Base-by-base conservation (phyloP, 1,284 basidiomycete species). In the Sporisorium reilianum region DNA sequence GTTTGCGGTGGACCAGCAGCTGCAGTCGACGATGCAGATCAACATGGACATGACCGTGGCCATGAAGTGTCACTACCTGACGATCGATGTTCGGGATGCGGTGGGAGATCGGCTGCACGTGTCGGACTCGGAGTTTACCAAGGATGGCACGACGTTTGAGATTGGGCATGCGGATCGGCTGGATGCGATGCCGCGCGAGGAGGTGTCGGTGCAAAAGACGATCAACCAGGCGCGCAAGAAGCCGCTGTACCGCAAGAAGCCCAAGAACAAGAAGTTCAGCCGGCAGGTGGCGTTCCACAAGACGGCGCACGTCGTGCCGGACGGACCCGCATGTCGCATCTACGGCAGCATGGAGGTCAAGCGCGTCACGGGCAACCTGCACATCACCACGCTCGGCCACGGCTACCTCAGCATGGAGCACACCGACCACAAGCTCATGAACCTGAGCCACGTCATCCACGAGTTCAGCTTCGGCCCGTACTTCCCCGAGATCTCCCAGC, bases 381-480 rank as follows among this genome's bases (percentile, higher is more conserved):
- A 87, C 67, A 84, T 87, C 34, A 97, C 96, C 5, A 95, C 94
- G 0, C 88, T 95, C 1, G 96, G 96, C 0, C 95, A 98, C 84
- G 96, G 95, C 16, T 99, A 98, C 83, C 88, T 91, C 55, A 94
- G 92, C 80, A 88, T 89, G 70, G 89, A 93, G 68, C 95, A 97
- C 84, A 93, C 95, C 2, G 92, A 93, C 72, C 95, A 97, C 80
- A 36, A 57, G 36, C 59, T 69, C 8, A 97, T 99, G 94, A 98
- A 99, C 83, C 88, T 98, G 34, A 94, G 93, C 1, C 96, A 99
- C 86, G 91, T 97, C 63, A 94, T 98, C 76, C 92, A 92, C 70
- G 96, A 98, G 85, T 96, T 97, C 85, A 97, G 94, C 1, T 98
- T 98, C 80, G 96, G 96, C 0, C 93, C 94, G 0, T 92, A 93